These are phyloP conservation scores for Candida koratica DNA, from an alignment of 805 yeast species.

Conservation along the genomic window DNA sequence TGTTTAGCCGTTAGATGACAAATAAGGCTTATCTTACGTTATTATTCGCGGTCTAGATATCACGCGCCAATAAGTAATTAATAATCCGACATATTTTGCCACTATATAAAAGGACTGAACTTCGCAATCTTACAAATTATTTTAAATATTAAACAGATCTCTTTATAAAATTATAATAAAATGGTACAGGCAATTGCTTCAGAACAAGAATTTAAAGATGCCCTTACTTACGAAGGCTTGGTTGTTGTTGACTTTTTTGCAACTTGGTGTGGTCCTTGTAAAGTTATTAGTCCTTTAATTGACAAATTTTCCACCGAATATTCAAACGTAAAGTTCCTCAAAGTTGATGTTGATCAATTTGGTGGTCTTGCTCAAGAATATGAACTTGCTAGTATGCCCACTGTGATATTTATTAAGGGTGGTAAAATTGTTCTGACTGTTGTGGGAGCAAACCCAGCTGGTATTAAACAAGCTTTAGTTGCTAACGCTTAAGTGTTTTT, in stretches of 20 bases:
- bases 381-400: constrained; percentile 57
- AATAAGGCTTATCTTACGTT: constrained; percentile 3
- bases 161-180: no score
- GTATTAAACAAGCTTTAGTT: constrained; percentile 65
- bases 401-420: constrained; percentile 68
- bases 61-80: constrained; percentile 8
- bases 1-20: background rate
- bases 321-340: constrained; percentile 69
- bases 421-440: constrained; percentile 78
- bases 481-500: constrained; percentile 38
- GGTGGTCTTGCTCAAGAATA: constrained; percentile 68
- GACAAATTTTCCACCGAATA: constrained; percentile 74
- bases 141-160: no score
- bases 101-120: constrained; percentile 1
- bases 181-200: constrained; percentile 37
- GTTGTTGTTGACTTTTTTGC: constrained; percentile 96
- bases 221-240: constrained; percentile 60
- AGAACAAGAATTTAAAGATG: constrained; percentile 59
- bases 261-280: constrained; percentile 99
- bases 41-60: constrained; percentile 6
- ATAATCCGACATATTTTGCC: constrained; percentile 1
- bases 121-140: background rate
- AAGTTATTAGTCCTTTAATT: constrained; percentile 91
- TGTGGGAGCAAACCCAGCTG: constrained; percentile 87
- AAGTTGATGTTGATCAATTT: constrained; percentile 88